These are phyloP conservation scores for Cyberlindnera xylosilytica DNA, from an alignment of 805 yeast species.

Conservation along the genomic window DNA sequence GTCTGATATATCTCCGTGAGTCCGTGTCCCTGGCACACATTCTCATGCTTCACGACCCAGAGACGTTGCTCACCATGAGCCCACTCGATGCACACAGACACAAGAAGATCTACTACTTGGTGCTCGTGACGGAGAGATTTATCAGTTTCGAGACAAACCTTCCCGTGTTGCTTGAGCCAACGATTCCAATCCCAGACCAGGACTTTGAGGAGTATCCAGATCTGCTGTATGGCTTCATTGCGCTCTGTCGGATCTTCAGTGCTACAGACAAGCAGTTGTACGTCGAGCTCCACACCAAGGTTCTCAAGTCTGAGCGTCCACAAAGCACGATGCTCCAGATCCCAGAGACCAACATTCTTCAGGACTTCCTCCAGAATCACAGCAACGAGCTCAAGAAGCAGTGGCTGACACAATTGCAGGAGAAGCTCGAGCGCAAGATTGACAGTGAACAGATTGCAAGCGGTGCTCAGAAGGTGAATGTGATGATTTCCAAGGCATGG, in stretches of 20 bases:
- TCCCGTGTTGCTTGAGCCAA: conserved; percentile 24
- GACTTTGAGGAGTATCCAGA: conserved; percentile 27
- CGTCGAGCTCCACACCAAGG: conserved; percentile 21
- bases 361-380: conserved; percentile 19
- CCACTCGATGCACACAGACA: conserved; percentile 21
- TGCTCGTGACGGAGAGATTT: conserved; percentile 25
- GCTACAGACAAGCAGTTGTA: conserved; percentile 24
- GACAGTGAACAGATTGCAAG: conserved; percentile 10
- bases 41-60: conserved; percentile 21
- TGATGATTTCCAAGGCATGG: conserved; percentile 24
- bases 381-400: conserved; percentile 19
- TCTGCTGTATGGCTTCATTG: conserved; percentile 22
- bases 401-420: conserved; percentile 22
- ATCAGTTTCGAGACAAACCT: conserved; percentile 20
- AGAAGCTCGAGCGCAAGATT: conserved; percentile 17
- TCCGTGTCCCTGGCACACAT: conserved; percentile 24
- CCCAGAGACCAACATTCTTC: conserved; percentile 10
- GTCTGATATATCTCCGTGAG: conserved; percentile 23
- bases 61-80: conserved; percentile 8
- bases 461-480: conserved; percentile 26
- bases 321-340: conserved; percentile 9
- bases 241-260: conserved; percentile 23
- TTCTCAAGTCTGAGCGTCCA: conserved; percentile 10
- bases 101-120: conserved; percentile 23
- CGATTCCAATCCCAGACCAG: conserved; percentile 22